Base-by-base conservation (phyloP, 1,284 basidiomycete species). In the Ceratobasidium sp. region DNA sequence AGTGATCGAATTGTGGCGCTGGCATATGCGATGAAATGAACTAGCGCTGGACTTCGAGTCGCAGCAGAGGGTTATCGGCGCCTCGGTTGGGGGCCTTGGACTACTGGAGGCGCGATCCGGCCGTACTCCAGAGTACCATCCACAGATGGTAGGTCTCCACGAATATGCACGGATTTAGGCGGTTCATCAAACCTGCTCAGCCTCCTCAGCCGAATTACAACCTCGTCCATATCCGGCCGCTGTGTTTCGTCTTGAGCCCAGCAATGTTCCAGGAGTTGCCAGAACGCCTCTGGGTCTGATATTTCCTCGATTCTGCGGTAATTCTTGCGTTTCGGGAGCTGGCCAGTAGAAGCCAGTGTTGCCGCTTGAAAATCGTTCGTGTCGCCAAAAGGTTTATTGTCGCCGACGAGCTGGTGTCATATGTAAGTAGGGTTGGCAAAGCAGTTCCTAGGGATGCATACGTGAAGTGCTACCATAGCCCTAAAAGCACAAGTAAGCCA, bases 381-480 rank as follows among this genome's bases (percentile, higher is more conserved):
- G 34, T 59, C 63, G 27, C 9, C n/a, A 31, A 51, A 73, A 1
- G 71, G 71, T 16, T 37, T 29, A 14, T 14, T 11, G 3, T 48
- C 58, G 24, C 58, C 22, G 22, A 73, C 59, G 14, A 73, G 8
- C 71, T 73, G 14, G 0, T 13, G 14, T 22, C 16, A 19, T 7
- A 31, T 61, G 11, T 14, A 61, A 43, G 41, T 29, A 29, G 5
- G n/a, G n/a, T 6, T 5, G 8, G n/a, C n/a, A 8, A 27, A 13
- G 48, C n/a, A 1, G 5, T 43, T 19, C 24, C 54, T 9, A 59
- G 31, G 19, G 5, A 24, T 8, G 49, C 46, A 24, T 41, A 63
- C 71, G 34, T 73, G 43, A 13, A 73, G 58, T 0, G 46, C 58
- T 11, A 48, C 59, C 59, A 73, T 73, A 0, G n/a, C 71, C 71